Base-by-base conservation (phyloP, 2,329 filamentous ascomycete species). In the Canariomyces notabilis region DNA sequence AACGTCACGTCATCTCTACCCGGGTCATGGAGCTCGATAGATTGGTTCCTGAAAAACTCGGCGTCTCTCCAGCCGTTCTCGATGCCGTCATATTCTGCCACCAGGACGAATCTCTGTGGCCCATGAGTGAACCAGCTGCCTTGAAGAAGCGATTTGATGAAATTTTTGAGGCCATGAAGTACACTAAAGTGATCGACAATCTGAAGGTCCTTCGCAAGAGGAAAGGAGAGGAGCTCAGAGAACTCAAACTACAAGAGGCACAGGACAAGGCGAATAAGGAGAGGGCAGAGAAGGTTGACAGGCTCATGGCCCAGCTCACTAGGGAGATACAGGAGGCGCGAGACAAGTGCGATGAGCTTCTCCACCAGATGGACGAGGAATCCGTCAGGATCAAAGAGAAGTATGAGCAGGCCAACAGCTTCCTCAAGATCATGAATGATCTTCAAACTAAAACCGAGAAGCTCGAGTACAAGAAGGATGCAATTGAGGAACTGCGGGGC, bases 21-120 rank as follows among this genome's bases (percentile, higher is more conserved):
- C 82, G 85, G 34, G 82, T 88, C 15, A 82, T 82, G 8, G 87
- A 96, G 57, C 75, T 97, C 26, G 87, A 96, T 64, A 76, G 83
- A 54, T 79, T 91, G 56, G 84, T 98, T 64, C 89, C 91, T 0
- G 80, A 87, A 56, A 85, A 88, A 55, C 76, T 98, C 1, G 93
- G 93, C 31, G 93, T 96, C 3, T 93, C 89, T 1, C 83, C 84
- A 45, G 90, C 93, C 11, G 83, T 98, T 45, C 76, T 98, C 20
- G 90, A 97, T 56, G 86, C 85, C 48, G 93, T 98, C 63, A 96
- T 98, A 57, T 98, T 98, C 68, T 98, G 93, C 64, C 93, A 98
- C 62, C 93, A 98, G 63, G 93, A 98, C 63, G 93, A 98, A 57
- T 96, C 91, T 20, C 69, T 97, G 21, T 98, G 93, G 93, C 93